phyloP scores from a whole-genome alignment of 2,329 filamentous ascomycete genomes.

The Saccharata proteae region DNA sequence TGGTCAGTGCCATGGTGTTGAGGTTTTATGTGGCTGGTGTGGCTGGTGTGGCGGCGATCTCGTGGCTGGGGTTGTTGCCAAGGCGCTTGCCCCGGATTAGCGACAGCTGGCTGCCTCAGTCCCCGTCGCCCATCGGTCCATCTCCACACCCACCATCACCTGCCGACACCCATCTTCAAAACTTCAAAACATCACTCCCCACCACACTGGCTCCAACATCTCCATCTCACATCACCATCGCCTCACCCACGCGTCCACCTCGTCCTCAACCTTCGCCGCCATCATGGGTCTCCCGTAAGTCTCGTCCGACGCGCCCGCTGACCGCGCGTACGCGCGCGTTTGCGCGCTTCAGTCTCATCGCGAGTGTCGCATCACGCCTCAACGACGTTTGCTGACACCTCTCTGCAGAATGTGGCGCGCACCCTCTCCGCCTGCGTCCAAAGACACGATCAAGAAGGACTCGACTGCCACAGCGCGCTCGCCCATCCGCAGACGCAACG shows the following conservation, averaged over 20 bases:
- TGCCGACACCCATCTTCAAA: constrained; percentile 3
- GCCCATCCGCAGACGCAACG: constrained; percentile 41
- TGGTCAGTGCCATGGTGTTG: no score
- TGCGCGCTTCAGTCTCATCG: constrained; percentile 9
- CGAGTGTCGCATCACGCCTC: constrained; percentile 9
- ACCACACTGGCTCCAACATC: constrained; percentile 9
- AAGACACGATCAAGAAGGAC: constrained; percentile 38
- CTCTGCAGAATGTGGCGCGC: constrained; percentile 40
- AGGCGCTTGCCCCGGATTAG: not conserved
- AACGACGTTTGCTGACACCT: constrained; percentile 4
- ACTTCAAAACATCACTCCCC: constrained; percentile 5
- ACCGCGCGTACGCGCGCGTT: constrained; percentile 9
- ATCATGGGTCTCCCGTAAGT: constrained; percentile 40
- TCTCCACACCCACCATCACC: constrained; percentile 6
- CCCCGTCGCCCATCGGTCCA: constrained; percentile 10
- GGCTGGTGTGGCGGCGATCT: constrained; percentile 2
- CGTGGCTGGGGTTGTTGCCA: no score
- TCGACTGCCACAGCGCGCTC: constrained; percentile 42
- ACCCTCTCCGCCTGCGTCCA: constrained; percentile 31
- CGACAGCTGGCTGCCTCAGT: constrained; percentile 13
- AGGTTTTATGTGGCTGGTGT: not conserved
- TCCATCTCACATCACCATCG: constrained; percentile 10
- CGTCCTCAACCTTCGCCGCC: constrained; percentile 10
- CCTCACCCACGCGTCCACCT: constrained; percentile 2
- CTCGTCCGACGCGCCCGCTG: constrained; percentile 5